Evolutionary conservation across 1,139 yeast species (phyloP).

Genomic region (Casaregolazyma suthepensis): DNA sequence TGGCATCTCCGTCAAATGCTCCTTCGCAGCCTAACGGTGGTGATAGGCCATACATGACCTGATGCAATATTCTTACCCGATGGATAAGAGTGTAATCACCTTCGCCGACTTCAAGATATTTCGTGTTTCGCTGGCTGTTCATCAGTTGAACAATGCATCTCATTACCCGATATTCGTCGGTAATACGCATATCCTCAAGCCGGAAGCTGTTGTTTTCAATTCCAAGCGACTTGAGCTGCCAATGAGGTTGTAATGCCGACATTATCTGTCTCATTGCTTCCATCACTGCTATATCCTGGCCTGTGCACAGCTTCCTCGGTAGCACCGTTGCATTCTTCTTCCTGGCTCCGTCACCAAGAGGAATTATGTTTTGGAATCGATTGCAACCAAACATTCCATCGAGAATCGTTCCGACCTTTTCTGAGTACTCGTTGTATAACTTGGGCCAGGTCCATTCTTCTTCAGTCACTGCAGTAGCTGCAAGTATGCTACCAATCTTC

Average conservation of each 20-base stretch:
- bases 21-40: not conserved
- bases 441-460: constrained; percentile 21
- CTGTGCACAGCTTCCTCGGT: constrained; percentile 13
- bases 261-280: constrained; percentile 33
- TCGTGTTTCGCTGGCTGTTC: constrained; percentile 15
- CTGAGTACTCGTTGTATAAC: constrained; percentile 20
- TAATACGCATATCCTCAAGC: constrained; percentile 32
- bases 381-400: constrained; percentile 24
- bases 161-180: constrained; percentile 31
- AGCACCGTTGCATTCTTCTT: not conserved
- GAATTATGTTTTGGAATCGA: constrained; percentile 4
- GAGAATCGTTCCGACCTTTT: constrained; percentile 22
- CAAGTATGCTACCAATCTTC: constrained; percentile 26
- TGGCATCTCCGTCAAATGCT: not conserved
- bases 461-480: constrained; percentile 27
- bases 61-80: constrained; percentile 20
- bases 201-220: constrained; percentile 26
- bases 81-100: constrained; percentile 20
- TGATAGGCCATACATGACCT: constrained; percentile 14
- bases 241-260: constrained; percentile 20
- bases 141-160: constrained; percentile 30
- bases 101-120: constrained; percentile 22
- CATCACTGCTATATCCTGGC: constrained; percentile 26
- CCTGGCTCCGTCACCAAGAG: constrained; percentile 1
- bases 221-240: constrained; percentile 22